Base-by-base conservation (phyloP, 208 protist genomes). In the Borovskyia barvae region DNA sequence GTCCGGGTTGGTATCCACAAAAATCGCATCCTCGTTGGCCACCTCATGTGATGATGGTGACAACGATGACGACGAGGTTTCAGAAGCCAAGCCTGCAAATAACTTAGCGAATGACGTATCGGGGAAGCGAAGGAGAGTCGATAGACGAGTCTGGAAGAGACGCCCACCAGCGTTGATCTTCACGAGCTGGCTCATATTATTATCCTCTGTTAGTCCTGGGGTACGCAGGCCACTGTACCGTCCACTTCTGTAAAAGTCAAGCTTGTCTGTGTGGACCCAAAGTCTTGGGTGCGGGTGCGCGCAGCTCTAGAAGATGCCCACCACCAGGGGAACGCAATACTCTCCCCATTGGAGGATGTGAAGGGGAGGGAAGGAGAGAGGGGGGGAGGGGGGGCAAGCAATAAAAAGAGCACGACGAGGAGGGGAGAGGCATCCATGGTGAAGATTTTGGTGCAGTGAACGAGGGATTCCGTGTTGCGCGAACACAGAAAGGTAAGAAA, bases 1-100 rank as follows among this genome's bases (percentile, higher is more conserved):
- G 19, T 76, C 66, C n/a, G 87, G 87, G 36, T 66, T 82, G 6
- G 83, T 82, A 59, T 94, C 87, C 12, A 92, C 50, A 51, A 94
- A 94, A 1, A 90, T 77, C 26, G 61, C 68, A 11, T n/a, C 35
- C 9, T 12, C 51, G 2, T 14, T 30, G 5, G 52, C 20, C 45
- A 9, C 7, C 14, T 12, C 40, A 11, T 48, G 15, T 41, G 66
- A 11, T n/a, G 26, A 37, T 26, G 30, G n/a, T 41, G 63, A 36
- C 46, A 19, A 37, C 48, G 49, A 8, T 7, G 55, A 5, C 14
- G 45, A 11, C 26, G 39, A 12, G n/a, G 46, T 25, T 17, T 55
- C 2, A 14, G 67, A 8, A 32, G 25, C 22, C 26, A 65, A 22
- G 20, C 29, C 45, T 1, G 50, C 53, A 25, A 92, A 92, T 42